These are phyloP conservation scores for Chloranthus sessilifolius DNA, from an alignment of 164 flowering plant species.

Conservation along the genomic window DNA sequence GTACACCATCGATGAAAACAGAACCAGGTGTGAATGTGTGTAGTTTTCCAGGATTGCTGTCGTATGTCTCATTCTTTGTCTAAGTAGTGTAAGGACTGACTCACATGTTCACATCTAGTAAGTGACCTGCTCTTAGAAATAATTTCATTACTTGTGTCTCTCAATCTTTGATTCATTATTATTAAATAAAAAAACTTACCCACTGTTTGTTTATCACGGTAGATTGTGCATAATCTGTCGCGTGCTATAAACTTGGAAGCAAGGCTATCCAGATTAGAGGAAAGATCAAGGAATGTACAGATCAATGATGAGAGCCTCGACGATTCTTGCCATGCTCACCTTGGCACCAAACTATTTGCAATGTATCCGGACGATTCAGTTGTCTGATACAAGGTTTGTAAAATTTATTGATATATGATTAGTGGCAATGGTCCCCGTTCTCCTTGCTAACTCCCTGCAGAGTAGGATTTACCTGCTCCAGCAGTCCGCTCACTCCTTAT, in stretches of 20 bases:
- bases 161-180: no score
- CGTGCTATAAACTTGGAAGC: constrained; percentile 74
- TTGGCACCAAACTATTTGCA: constrained; percentile 96
- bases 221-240: constrained; percentile 81
- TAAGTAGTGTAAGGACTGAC: no score
- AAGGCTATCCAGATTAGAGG: constrained; percentile 78
- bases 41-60: no score
- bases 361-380: constrained; percentile 96
- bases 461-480: neutral
- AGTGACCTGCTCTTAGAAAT: no score
- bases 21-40: no score
- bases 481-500: neutral
- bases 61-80: no score
- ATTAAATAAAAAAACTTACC: no score
- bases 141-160: no score
- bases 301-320: constrained; percentile 93
- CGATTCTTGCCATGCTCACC: constrained; percentile 94
- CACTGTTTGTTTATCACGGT: constrained; percentile 18
- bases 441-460: neutral
- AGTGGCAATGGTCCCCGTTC: neutral
- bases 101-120: no score
- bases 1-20: no score
- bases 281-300: constrained; percentile 84
- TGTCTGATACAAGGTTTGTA: constrained; percentile 93
- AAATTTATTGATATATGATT: neutral